Evolutionary conservation across 192 early-diverging fungal species (phyloP).

Genomic region (Oehlia diaphana): DNA sequence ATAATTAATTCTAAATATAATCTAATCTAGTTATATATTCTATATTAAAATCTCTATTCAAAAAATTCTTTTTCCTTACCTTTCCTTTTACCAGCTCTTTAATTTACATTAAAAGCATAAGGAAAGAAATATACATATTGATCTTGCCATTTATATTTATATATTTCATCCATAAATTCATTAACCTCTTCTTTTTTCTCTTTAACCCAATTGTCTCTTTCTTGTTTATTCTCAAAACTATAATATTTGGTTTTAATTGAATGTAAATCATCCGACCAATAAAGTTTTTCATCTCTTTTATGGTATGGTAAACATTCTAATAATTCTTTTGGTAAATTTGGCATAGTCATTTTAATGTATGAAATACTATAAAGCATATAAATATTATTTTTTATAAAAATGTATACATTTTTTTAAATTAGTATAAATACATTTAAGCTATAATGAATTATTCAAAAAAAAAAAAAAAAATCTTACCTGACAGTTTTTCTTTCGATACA

Average conservation of each 20-base stretch:
- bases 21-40: neutral
- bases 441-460: too few species aligned
- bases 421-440: too few species aligned
- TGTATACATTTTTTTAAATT: too few species aligned
- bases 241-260: neutral
- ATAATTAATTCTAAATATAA: neutral
- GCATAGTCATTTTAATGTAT: neutral
- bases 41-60: neutral
- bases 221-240: neutral
- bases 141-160: neutral
- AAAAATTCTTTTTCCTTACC: neutral
- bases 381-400: too few species aligned
- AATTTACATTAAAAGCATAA: neutral
- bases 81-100: neutral
- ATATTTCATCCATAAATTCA: neutral
- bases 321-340: neutral
- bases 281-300: neutral
- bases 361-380: neutral
- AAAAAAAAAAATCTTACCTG: too few species aligned
- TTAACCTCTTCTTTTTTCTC: neutral
- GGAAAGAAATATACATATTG: neutral
- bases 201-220: neutral
- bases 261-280: neutral
- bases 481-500: too few species aligned
- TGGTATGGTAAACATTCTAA: neutral